Evolutionary conservation across 768 basidiomycete species (phyloP), one percentile per base, ranked within the genome.

Genomic region (Hortiboletus flavorubellus): DNA sequence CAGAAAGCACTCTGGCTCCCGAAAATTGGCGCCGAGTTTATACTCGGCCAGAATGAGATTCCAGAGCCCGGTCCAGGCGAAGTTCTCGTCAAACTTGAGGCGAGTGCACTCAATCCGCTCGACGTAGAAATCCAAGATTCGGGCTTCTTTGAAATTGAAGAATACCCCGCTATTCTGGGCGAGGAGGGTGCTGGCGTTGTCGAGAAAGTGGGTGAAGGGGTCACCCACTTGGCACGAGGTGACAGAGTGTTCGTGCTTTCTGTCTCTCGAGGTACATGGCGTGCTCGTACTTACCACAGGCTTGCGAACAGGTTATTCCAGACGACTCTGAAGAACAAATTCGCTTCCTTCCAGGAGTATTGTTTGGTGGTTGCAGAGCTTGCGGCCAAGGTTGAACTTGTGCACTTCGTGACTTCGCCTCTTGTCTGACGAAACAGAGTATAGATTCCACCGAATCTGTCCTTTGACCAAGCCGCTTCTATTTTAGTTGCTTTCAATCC

Each of bases 21-120:
- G 7, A 29, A 37, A 34, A 35, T 64, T 8, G 59, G 50, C 16
- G 48, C 41, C 21, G 15, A 47, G 16, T 51, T 63, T 11, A 11
- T 0, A 8, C 26, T 65, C 16, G 43, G 39, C 42, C 14, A 21
- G 18, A 62, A 46, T n/a, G 50, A 59, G 1, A 63, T 77, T 8
- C 72, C 69, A 4, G 61, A 60, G n/a, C 78, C 78, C 4, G 71
- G 73, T 3, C 66, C 72, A 2, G 74, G 73, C 29, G 74, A 80
- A 45, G 43, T 80, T 29, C 68, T 80, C 35, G 67, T 79, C 60
- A 74, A 72, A 56, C 60, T 78, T 21, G 54, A 70, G 35, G 67
- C 79, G 2, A 70, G 74, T 0, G 72, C 73, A 4, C 59, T 81
- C 38, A 78, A 80, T 55, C 79, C 79, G 2, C 68, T 74, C 2